Percentiles rank a stretch among this genome's conserved stretches.
Conservation (phyloP, 805 yeast genomes). For the Wickerhamiella alocasiicola region DNA sequence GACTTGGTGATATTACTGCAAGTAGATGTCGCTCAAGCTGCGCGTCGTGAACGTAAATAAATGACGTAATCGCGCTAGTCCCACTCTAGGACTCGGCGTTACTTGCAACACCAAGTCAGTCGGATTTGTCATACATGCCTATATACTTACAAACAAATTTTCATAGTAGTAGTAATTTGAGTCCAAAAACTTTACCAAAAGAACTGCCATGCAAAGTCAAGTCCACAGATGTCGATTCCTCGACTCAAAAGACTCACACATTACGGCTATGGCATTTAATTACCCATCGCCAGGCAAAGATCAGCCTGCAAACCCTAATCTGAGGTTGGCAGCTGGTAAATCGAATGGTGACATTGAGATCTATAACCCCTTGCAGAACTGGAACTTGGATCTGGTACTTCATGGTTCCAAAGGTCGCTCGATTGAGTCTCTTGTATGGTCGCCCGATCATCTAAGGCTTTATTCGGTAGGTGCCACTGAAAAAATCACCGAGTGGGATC, state of each 20-base stretch:
- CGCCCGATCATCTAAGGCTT: conserved; percentile 46
- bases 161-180: too few species aligned
- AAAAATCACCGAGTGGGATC: conserved; percentile 82
- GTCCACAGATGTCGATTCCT: conserved; percentile 87
- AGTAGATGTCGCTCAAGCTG: too few species aligned
- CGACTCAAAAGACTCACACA: conserved; percentile 73
- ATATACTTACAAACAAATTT: too few species aligned
- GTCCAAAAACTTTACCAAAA: too few species aligned
- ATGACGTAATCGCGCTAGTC: too few species aligned
- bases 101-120: too few species aligned
- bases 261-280: conserved; percentile 72
- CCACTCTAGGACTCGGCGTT: too few species aligned
- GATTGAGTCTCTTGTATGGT: conserved; percentile 84
- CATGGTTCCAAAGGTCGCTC: conserved; percentile 75
- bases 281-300: conserved; percentile 34
- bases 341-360: conserved; percentile 91
- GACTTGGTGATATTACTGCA: too few species aligned
- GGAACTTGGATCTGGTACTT: conserved; percentile 65
- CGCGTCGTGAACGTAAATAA: too few species aligned
- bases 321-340: conserved; percentile 82
- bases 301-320: conserved; percentile 35
- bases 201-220: conserved; percentile 12
- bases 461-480: conserved; percentile 94
- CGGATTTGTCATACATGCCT: too few species aligned
- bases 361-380: conserved; percentile 72